These are phyloP conservation scores for Yarrowia sp. DNA, from an alignment of 805 yeast genomes.

Conservation along the genomic window DNA sequence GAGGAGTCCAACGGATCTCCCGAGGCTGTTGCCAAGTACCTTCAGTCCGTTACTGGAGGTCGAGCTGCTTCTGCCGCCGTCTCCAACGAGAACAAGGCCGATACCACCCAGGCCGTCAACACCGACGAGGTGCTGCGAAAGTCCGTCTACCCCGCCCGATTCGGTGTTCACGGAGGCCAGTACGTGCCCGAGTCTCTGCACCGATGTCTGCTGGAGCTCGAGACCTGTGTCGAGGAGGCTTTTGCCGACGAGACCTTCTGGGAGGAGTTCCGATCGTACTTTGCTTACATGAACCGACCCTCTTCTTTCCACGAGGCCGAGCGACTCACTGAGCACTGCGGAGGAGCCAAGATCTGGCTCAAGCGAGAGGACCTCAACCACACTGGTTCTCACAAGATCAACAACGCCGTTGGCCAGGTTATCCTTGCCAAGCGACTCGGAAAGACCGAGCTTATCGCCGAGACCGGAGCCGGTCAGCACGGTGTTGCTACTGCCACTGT, in stretches of 20 bases:
- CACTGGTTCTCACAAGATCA: conserved; percentile 50
- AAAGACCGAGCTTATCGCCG: conserved; percentile 47
- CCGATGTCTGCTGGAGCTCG: conserved; percentile 86
- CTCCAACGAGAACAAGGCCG: background rate
- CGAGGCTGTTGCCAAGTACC: conserved; percentile 63
- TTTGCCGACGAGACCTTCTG: conserved; percentile 88
- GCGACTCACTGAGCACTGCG: conserved; percentile 81
- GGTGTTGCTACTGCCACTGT: conserved; percentile 54
- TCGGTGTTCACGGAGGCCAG: conserved; percentile 98
- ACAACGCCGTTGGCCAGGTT: conserved; percentile 49
- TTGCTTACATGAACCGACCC: conserved; percentile 95
- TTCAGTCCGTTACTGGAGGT: conserved; percentile 64
- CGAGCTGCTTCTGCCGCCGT: conserved; percentile 30
- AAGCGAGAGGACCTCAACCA: conserved; percentile 84
- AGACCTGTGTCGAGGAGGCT: conserved; percentile 81
- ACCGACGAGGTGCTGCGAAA: conserved; percentile 22
- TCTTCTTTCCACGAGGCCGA: conserved; percentile 89
- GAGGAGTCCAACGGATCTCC: conserved; percentile 55
- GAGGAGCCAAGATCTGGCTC: conserved; percentile 96
- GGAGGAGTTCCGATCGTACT: conserved; percentile 82
- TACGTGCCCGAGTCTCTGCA: conserved; percentile 96
- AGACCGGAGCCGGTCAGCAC: conserved; percentile 53
- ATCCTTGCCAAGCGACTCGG: conserved; percentile 47
- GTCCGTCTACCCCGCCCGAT: conserved; percentile 58
- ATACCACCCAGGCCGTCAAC: conserved; percentile 20